These are phyloP conservation scores for Coemansia sp. DNA, from an alignment of 192 early-diverging fungal genomes.

Conservation along the genomic window DNA sequence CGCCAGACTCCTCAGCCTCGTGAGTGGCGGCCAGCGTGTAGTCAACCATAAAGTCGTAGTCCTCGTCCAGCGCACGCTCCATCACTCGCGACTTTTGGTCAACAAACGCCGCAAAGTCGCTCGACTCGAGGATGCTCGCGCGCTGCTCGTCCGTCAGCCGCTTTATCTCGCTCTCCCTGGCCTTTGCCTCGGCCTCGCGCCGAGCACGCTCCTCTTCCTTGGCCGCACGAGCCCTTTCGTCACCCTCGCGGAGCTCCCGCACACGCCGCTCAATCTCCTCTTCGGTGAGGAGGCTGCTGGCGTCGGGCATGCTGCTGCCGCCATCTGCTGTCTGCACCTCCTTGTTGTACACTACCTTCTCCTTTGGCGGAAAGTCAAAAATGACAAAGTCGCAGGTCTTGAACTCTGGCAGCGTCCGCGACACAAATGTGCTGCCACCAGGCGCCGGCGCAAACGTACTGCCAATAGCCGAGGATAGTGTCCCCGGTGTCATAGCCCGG, in stretches of 20 bases:
- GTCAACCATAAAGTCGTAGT: slow-evolving; percentile 93
- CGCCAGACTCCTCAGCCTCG: slow-evolving; percentile 63
- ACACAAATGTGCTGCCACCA: not conserved
- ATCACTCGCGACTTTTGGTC: slow-evolving; percentile 85
- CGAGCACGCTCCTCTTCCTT: slow-evolving; percentile 51
- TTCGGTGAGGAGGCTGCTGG: slow-evolving; percentile 34
- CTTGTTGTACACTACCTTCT: slow-evolving; percentile 88
- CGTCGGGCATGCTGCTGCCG: slow-evolving; percentile 34
- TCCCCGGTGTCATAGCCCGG: slow-evolving; percentile 19
- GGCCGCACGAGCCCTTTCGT: slow-evolving; percentile 35
- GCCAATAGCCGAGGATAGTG: not conserved
- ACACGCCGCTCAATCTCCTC: slow-evolving; percentile 55
- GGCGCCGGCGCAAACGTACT: slow-evolving; percentile 4
- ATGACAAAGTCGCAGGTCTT: slow-evolving; percentile 73
- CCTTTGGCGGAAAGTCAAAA: slow-evolving; percentile 86
- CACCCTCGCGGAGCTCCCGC: slow-evolving; percentile 45
- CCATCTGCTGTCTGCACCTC: slow-evolving; percentile 74
- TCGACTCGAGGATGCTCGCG: slow-evolving; percentile 72
- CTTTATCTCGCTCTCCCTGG: slow-evolving; percentile 58
- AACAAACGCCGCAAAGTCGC: slow-evolving; percentile 84
- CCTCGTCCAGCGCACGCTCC: slow-evolving; percentile 85
- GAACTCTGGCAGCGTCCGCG: slow-evolving; percentile 61
- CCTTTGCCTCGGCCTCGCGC: slow-evolving; percentile 68
- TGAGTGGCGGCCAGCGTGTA: slow-evolving; percentile 68
- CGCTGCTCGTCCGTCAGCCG: slow-evolving; percentile 87